Evolutionary conservation across 2,329 filamentous ascomycete genomes (phyloP), one percentile per base, ranked within the genome.

Genomic region (Plenodomus tracheiphilus): DNA sequence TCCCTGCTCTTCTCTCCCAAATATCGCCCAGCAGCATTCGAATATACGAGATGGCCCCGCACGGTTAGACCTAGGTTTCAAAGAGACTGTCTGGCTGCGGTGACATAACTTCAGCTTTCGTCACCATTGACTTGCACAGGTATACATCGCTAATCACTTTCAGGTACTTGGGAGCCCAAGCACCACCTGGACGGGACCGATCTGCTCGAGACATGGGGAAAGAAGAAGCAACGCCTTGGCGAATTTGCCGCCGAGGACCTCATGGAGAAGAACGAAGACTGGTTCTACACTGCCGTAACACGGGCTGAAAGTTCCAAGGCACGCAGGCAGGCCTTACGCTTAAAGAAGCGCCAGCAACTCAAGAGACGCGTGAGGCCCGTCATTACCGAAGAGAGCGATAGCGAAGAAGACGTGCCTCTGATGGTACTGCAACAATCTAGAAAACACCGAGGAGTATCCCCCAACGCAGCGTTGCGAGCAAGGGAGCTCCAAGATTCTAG

Each of bases 161-260:
- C 40, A 53, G 64, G 61, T 35, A 67, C 66, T 1, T 69, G 64
- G 63, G 68, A 71, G 46, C 68, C 67, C 10, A 21, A 37, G 10
- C 37, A 42, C 2, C 17, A 64, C 37, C 17, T 69, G 9, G 49
- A 46, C 1, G 48, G 46, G 2, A 43, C 50, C 15, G 22, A 37
- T 6, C 30, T 62, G 6, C 30, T 65, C 17, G 15, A 35, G 9
- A 13, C 20, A 4, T 65, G 61, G 62, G 30, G 46, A 1, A 25
- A 47, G 1, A 25, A 49, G 15, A 61, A 55, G 21, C 38, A 28
- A 6, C 32, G 40, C n/a, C 47, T 64, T 36, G 46, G 53, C 4
- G 8, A 36, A 6, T 13, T 20, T 10, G 25, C 37, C 10, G 54
- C 59, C 15, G 25, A 39, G 15, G 16, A 46, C n/a, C 48, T 50